Evolutionary conservation across 345 rosid genomes (phyloP).

Genomic region (Pistacia integerrima): DNA sequence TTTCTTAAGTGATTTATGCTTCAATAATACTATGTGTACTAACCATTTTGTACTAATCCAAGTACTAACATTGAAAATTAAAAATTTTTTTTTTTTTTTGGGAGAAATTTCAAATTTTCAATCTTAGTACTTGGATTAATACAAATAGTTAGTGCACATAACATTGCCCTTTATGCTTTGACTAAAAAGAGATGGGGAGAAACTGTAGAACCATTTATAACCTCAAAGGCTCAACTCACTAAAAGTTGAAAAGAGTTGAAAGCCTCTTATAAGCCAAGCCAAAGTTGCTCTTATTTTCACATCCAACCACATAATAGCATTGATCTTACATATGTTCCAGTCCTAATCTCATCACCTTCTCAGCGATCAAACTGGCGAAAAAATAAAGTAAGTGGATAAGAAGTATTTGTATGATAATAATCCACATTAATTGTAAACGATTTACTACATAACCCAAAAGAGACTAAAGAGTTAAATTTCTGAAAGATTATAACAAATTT

Average conservation of each 20-base stretch:
- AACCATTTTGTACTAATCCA: no score
- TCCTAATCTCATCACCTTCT: background rate
- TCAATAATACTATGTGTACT: no score
- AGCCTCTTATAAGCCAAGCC: background rate
- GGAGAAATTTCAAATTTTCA: no score
- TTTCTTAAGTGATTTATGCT: background rate
- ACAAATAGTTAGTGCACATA: no score
- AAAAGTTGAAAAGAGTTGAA: background rate
- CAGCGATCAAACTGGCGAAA: conserved; percentile 10
- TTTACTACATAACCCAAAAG: background rate
- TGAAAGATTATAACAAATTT: conserved; percentile 26
- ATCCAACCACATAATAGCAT: background rate
- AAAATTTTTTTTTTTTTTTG: no score
- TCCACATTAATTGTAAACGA: background rate
- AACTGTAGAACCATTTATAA: background rate
- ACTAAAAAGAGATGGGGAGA: background rate
- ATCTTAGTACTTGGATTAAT: no score
- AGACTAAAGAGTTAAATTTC: conserved; percentile 13
- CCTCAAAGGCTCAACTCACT: background rate
- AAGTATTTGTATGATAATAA: background rate
- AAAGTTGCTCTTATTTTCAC: background rate
- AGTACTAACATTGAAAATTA: no score
- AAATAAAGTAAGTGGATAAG: background rate
- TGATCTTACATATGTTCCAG: conserved; percentile 2
- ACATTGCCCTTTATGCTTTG: no score